These are phyloP conservation scores for Carex parvula DNA, from an alignment of 176 grass and related monocot genomes.

Conservation along the genomic window DNA sequence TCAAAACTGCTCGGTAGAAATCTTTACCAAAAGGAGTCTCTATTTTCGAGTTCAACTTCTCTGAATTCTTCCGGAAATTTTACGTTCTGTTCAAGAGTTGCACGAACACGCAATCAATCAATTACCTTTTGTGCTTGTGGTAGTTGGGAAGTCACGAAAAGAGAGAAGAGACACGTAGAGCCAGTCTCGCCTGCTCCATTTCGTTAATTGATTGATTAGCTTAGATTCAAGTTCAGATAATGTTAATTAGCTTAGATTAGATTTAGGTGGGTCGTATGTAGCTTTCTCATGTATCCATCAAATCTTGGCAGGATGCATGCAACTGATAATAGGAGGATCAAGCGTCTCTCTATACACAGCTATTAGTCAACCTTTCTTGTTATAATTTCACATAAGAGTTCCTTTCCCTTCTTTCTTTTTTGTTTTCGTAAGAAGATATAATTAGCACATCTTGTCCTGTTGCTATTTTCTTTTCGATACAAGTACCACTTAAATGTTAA, in stretches of 20 bases:
- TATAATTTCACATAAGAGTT: not conserved
- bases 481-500: not conserved
- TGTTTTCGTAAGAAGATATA: not conserved
- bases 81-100: not conserved
- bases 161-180: not conserved
- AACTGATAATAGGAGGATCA: slow-evolving; percentile 11
- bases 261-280: slow-evolving; percentile 17
- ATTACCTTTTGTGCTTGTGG: not conserved
- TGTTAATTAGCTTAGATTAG: slow-evolving; percentile 7
- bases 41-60: no score
- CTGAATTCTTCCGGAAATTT: not conserved
- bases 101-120: not conserved
- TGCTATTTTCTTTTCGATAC: not conserved
- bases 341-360: slow-evolving; percentile 3
- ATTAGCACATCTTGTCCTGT: not conserved
- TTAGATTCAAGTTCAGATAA: not conserved
- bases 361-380: not conserved
- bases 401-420: not conserved
- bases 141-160: slow-evolving; percentile 12
- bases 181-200: not conserved
- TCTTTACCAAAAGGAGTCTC: no score
- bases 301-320: slow-evolving; percentile 9
- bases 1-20: no score
- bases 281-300: slow-evolving; percentile 26
- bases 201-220: not conserved